Evolutionary conservation across 352 stramenopile species (phyloP).

Genomic region (Pythium dissimile): DNA sequence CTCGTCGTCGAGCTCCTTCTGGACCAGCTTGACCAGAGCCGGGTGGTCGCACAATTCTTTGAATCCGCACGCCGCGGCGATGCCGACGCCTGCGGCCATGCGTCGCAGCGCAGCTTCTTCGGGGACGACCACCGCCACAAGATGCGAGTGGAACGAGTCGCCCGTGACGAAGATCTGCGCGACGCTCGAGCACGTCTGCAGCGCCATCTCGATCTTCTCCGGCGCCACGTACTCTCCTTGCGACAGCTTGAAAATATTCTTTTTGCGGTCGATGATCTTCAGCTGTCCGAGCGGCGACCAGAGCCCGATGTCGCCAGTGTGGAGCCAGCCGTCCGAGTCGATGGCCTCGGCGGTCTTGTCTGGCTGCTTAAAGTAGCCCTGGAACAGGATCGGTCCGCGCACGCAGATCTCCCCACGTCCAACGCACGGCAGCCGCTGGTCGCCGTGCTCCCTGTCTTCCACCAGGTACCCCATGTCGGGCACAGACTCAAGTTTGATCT

Average conservation of each 20-base stretch:
- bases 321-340: slow-evolving; percentile 93
- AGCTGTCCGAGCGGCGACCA: slow-evolving; percentile 93
- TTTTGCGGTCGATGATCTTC: slow-evolving; percentile 90
- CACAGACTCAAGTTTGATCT: slow-evolving; percentile 95
- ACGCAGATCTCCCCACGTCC: slow-evolving; percentile 66
- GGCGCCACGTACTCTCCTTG: slow-evolving; percentile 96
- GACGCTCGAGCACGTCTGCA: slow-evolving; percentile 88
- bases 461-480: slow-evolving; percentile 96
- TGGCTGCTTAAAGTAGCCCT: slow-evolving; percentile 94
- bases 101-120: slow-evolving; percentile 42
- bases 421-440: slow-evolving; percentile 35
- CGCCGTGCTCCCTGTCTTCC: slow-evolving; percentile 56
- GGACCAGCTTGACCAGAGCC: slow-evolving; percentile 32
- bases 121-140: slow-evolving; percentile 94
- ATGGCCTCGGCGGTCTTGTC: slow-evolving; percentile 91
- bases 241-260: slow-evolving; percentile 94
- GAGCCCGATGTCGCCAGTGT: slow-evolving; percentile 95
- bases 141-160: slow-evolving; percentile 93
- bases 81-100: slow-evolving; percentile 33
- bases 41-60: slow-evolving; percentile 57
- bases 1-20: slow-evolving; percentile 55
- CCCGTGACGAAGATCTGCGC: slow-evolving; percentile 95
- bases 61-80: slow-evolving; percentile 24
- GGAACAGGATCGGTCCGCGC: slow-evolving; percentile 82
- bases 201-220: slow-evolving; percentile 96